phyloP scores from a whole-genome alignment of 78 protist species.

The Trichosphaerium sp. region DNA sequence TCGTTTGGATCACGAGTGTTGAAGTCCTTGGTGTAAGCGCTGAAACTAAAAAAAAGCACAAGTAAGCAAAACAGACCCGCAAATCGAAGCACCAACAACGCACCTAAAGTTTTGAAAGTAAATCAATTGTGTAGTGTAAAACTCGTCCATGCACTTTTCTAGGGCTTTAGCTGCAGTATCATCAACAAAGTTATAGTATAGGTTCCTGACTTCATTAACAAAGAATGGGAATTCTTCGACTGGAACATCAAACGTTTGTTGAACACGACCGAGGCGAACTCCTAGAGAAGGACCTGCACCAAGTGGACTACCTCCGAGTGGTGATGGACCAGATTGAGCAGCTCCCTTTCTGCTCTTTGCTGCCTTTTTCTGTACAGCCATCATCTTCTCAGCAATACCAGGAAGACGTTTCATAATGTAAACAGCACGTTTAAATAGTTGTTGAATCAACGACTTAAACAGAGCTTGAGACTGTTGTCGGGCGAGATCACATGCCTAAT shows the following conservation, averaged over 20 bases:
- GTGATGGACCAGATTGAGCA: neutral
- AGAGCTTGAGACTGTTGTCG: conserved; percentile 21
- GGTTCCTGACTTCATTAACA: conserved; percentile 25
- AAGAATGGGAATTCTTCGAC: conserved; percentile 49
- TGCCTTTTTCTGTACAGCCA: neutral
- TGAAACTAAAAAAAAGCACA: neutral
- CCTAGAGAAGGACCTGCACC: neutral
- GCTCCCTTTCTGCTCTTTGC: neutral
- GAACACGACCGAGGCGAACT: neutral
- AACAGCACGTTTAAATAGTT: conserved; percentile 26
- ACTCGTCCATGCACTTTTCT: conserved; percentile 55
- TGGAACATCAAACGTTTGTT: neutral
- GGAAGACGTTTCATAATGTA: conserved; percentile 47
- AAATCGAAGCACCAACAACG: neutral
- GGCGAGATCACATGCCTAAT: conserved; percentile 38
- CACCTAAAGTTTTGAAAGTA: conserved; percentile 36
- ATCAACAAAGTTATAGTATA: conserved; percentile 50
- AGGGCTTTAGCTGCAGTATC: conserved; percentile 16
- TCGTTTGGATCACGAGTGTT: neutral
- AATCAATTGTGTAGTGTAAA: conserved; percentile 42
- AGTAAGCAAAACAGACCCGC: neutral
- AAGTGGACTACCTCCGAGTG: neutral
- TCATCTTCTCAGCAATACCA: conserved; percentile 31
- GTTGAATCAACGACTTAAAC: conserved; percentile 33
- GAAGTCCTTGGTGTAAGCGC: neutral